Conservation (phyloP, 2,329 filamentous ascomycete genomes). For the Exophiala sp. region DNA sequence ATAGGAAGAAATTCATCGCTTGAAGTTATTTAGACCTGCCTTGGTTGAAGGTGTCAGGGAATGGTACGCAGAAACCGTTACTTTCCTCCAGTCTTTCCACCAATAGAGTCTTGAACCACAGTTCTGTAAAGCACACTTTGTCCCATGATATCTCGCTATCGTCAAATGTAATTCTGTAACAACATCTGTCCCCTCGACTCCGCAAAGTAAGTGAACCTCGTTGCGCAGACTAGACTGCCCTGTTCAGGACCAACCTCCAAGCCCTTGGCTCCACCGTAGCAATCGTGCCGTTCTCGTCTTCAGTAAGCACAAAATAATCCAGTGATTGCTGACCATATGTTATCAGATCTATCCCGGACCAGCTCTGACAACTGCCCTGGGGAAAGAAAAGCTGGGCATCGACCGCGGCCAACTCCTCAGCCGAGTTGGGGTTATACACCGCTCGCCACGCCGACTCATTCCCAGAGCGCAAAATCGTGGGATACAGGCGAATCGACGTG, state of each 20-base stretch:
- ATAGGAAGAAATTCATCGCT: too few relatives aligned
- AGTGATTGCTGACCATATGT: slow-evolving; percentile 4
- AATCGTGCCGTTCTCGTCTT: background rate
- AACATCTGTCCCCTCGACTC: too few relatives aligned
- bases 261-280: background rate
- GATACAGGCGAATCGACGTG: slow-evolving; percentile 2
- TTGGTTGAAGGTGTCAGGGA: too few relatives aligned
- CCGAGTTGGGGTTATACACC: background rate
- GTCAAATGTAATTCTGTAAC: too few relatives aligned
- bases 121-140: too few relatives aligned
- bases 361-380: slow-evolving; percentile 6
- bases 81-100: too few relatives aligned
- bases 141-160: too few relatives aligned
- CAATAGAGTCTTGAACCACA: too few relatives aligned
- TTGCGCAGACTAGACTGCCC: background rate
- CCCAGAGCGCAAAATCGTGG: background rate
- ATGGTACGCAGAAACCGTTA: too few relatives aligned
- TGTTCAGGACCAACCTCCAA: slow-evolving; percentile 1
- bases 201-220: too few relatives aligned
- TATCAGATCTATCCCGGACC: background rate
- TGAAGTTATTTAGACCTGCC: too few relatives aligned
- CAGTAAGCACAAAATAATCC: slow-evolving; percentile 3
- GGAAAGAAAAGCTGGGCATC: slow-evolving; percentile 8
- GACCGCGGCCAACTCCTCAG: background rate
- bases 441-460: slow-evolving; percentile 5